These are phyloP conservation scores for Hansenula sp. DNA, from an alignment of 1,139 yeast genomes.

Conservation along the genomic window DNA sequence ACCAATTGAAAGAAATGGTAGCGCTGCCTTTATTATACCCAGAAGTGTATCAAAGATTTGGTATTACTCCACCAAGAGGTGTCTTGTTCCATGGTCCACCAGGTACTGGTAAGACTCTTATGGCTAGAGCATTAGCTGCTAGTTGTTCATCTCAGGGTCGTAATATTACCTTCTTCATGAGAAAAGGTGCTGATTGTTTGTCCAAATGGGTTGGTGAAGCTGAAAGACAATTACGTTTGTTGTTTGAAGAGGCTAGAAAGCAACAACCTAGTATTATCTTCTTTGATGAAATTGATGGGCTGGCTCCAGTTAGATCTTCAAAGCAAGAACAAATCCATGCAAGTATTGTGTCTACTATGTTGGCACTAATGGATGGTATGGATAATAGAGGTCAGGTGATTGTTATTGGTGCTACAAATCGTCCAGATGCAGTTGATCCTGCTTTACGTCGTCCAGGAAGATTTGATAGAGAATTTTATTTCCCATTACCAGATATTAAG, in stretches of 20 bases:
- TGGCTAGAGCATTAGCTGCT: constrained; percentile 97
- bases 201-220: constrained; percentile 99
- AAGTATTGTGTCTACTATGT: constrained; percentile 87
- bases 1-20: constrained; percentile 95
- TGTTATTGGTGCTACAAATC: constrained; percentile 95
- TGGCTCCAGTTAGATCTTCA: constrained; percentile 95
- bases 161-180: constrained; percentile 94
- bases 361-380: constrained; percentile 99
- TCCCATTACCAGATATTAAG: constrained; percentile 82
- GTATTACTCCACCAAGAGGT: constrained; percentile 95
- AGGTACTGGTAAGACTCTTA: constrained; percentile 96
- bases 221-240: constrained; percentile 82
- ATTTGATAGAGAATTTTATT: constrained; percentile 94
- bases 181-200: constrained; percentile 96
- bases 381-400: constrained; percentile 95
- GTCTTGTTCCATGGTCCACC: constrained; percentile 99
- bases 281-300: constrained; percentile 96
- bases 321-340: constrained; percentile 99
- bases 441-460: constrained; percentile 97
- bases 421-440: constrained; percentile 98
- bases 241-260: constrained; percentile 93
- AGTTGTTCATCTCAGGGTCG: constrained; percentile 76
- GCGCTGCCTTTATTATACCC: constrained; percentile 91
- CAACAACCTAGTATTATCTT: constrained; percentile 95
- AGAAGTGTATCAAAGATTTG: constrained; percentile 85